Conservation (phyloP, 2,329 filamentous ascomycete species). For the Fusarium proliferatum region DNA sequence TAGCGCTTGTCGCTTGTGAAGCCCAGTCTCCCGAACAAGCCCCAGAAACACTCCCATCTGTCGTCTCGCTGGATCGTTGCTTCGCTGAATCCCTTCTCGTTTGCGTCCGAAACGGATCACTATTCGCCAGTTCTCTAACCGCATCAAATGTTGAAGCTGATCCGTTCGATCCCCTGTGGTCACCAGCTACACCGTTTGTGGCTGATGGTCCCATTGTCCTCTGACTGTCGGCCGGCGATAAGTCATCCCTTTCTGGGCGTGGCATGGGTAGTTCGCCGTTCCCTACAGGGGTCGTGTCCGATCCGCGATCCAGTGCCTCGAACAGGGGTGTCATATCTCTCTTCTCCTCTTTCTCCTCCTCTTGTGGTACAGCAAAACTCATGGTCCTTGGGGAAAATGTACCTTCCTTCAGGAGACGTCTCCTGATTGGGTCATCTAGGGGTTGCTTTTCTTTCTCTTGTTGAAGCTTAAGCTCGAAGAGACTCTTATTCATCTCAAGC, state of each 20-base stretch:
- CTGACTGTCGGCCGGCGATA: constrained; percentile 44
- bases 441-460: constrained; percentile 66
- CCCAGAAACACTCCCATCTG: constrained; percentile 67
- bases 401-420: constrained; percentile 53
- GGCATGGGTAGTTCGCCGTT: constrained; percentile 39
- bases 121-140: constrained; percentile 60
- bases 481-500: constrained; percentile 78
- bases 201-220: constrained; percentile 44
- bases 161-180: constrained; percentile 59
- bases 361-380: constrained; percentile 51
- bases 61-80: constrained; percentile 70
- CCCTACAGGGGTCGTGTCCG: constrained; percentile 37
- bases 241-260: constrained; percentile 41
- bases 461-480: constrained; percentile 77
- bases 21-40: constrained; percentile 69
- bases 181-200: constrained; percentile 37
- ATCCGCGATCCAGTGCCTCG: constrained; percentile 32
- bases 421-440: constrained; percentile 53
- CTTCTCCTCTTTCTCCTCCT: constrained; percentile 43
- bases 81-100: constrained; percentile 54
- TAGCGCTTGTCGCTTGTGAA: constrained; percentile 71
- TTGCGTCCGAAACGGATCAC: constrained; percentile 60
- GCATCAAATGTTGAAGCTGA: constrained; percentile 58
- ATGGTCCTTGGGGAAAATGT: constrained; percentile 59
- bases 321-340: constrained; percentile 32